Conservation (phyloP, 441 rosid genomes). For the Oxalis stricta region DNA sequence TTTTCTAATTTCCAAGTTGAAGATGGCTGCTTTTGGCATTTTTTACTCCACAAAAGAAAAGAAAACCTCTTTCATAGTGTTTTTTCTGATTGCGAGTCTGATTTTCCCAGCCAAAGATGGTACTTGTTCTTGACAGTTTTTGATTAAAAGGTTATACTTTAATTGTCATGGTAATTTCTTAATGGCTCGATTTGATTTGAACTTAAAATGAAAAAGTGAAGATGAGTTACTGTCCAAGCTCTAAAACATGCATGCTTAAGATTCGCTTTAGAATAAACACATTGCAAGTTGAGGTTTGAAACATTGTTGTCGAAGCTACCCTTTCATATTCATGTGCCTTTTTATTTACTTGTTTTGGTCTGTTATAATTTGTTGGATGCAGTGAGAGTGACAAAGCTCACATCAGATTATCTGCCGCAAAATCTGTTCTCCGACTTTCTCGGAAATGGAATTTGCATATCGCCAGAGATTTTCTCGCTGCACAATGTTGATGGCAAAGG, state of each 20-base stretch:
- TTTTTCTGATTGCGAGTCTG: too few relatives aligned
- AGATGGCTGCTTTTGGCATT: too few relatives aligned
- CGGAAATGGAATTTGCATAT: conserved; percentile 88
- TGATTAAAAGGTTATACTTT: too few relatives aligned
- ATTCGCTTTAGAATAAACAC: not conserved
- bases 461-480: conserved; percentile 54
- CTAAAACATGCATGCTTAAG: not conserved
- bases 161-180: too few relatives aligned
- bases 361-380: conserved; percentile 20
- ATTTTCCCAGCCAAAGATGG: too few relatives aligned
- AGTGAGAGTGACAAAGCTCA: conserved; percentile 40
- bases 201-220: not conserved
- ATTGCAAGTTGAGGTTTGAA: too few relatives aligned
- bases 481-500: conserved; percentile 64
- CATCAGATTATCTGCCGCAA: conserved; percentile 75
- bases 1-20: too few relatives aligned
- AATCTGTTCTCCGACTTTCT: conserved; percentile 73
- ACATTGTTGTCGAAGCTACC: too few relatives aligned
- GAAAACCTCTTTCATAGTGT: too few relatives aligned
- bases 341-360: not conserved
- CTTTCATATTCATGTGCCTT: not conserved
- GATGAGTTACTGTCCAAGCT: not conserved
- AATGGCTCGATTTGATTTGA: too few relatives aligned
- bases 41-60: too few relatives aligned
- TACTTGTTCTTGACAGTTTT: too few relatives aligned